Percentiles rank a stretch among this genome's conserved stretches.
Conservation (phyloP, 352 stramenopile species). For the Pythium dissotocum region DNA sequence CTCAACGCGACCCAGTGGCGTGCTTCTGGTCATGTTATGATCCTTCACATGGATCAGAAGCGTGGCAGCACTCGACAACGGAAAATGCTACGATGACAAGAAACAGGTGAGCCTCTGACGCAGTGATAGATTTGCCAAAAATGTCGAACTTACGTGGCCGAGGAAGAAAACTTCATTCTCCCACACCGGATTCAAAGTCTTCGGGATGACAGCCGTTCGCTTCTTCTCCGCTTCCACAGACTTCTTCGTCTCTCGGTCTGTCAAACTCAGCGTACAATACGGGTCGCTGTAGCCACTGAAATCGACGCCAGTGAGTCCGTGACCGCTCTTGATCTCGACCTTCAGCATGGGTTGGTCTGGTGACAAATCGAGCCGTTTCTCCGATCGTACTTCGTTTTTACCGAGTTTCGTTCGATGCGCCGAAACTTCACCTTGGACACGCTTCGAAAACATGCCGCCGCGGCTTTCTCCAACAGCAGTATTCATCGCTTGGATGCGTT, state of each 20-base stretch:
- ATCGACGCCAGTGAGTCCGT: slow-evolving; percentile 57
- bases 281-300: slow-evolving; percentile 72
- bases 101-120: not conserved
- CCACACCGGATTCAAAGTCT: slow-evolving; percentile 76
- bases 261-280: slow-evolving; percentile 69
- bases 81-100: slow-evolving; percentile 37
- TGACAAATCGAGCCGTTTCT: slow-evolving; percentile 36
- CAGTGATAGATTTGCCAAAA: not conserved
- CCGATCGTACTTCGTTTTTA: slow-evolving; percentile 63
- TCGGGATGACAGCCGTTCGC: slow-evolving; percentile 60
- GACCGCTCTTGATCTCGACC: slow-evolving; percentile 61
- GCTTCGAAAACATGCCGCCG: slow-evolving; percentile 50
- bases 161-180: slow-evolving; percentile 62
- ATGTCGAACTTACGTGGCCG: slow-evolving; percentile 44
- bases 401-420: slow-evolving; percentile 47
- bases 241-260: slow-evolving; percentile 48
- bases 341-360: slow-evolving; percentile 41
- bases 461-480: slow-evolving; percentile 39
- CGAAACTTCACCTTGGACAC: slow-evolving; percentile 57
- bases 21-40: slow-evolving; percentile 71
- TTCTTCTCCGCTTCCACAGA: slow-evolving; percentile 66
- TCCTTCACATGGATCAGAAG: slow-evolving; percentile 76
- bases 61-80: slow-evolving; percentile 41
- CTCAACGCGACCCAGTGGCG: slow-evolving; percentile 62
- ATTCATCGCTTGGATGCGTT: slow-evolving; percentile 39